Conservation (phyloP, 169 alveolate species). For the Theileria equi region DNA sequence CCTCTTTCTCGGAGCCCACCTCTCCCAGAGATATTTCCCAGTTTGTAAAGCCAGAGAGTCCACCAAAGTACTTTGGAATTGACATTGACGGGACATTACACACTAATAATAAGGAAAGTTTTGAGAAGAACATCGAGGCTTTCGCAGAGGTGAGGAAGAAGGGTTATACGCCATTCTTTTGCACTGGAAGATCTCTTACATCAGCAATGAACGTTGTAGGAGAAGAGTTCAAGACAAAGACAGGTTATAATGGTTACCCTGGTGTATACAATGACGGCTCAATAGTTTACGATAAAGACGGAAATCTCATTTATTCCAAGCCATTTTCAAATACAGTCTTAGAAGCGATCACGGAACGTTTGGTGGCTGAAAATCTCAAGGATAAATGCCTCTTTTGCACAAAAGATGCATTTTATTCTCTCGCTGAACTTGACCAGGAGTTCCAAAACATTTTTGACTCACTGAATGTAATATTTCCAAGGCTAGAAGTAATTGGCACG, state of each 20-base stretch:
- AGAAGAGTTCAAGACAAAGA: slow-evolving; percentile 18
- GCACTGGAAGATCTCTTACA: slow-evolving; percentile 14
- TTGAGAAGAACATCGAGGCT: slow-evolving; percentile 9
- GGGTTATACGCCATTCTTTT: slow-evolving; percentile 6
- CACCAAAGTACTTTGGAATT: slow-evolving; percentile 23
- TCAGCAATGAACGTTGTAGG: slow-evolving; percentile 23
- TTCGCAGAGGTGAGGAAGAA: not conserved
- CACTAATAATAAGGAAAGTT: not conserved
- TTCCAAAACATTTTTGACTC: not conserved
- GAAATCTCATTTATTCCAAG: slow-evolving; percentile 16
- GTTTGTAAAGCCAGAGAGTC: slow-evolving; percentile 8
- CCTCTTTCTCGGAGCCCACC: not conserved
- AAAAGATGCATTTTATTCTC: not conserved
- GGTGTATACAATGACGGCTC: slow-evolving; percentile 64
- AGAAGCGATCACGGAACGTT: not conserved
- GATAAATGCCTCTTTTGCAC: not conserved
- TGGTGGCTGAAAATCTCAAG: not conserved
- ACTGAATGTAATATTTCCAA: not conserved
- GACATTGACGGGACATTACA: slow-evolving; percentile 24
- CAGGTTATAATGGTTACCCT: slow-evolving; percentile 61
- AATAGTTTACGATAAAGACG: slow-evolving; percentile 42
- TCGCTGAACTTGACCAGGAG: not conserved
- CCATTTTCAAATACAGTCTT: slow-evolving; percentile 3
- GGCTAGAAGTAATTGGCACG: not conserved
- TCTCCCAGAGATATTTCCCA: not conserved